Base-by-base conservation (phyloP, 2,329 filamentous ascomycete species). In the Claviceps humidiphila region DNA sequence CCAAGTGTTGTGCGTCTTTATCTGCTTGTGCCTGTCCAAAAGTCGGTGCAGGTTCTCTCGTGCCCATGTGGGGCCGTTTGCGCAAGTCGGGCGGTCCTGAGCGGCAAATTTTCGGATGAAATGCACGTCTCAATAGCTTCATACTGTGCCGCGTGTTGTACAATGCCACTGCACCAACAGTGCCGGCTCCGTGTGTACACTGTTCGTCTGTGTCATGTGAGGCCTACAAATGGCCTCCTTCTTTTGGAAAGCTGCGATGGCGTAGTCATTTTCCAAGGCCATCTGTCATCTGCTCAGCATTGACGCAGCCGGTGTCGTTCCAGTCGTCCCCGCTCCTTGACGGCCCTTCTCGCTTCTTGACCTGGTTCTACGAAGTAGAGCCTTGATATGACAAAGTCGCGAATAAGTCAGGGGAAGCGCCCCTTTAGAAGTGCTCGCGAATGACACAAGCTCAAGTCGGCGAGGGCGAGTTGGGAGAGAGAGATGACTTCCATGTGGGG, bases 11-110 rank as follows among this genome's bases (percentile, higher is more conserved):
- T 67, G 66, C 65, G 66, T 65, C 67, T 67, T 68, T 68, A 65
- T 63, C 58, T 60, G 63, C 60, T 61, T 61, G 60, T 64, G 65
- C 62, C 60, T 63, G 65, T 62, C 60, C 60, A 66, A 69, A 70
- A 64, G 24, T 69, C 65, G 67, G 66, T 68, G 65, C 65, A 64
- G 63, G 20, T 63, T 68, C 51, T 55, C 54, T 43, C 59, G 61
- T 66, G 61, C 60, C 62, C 54, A 63, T 68, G 67, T 69, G 68
- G 66, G 65, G 67, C 5, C 22, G 17, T 47, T 45, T 51, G 46
- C 26, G 44, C 13, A 44, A 41, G 39, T 49, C 47, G 54, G 52
- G 53, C 51, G 22, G 49, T 53, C 54, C 42, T 38, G 54, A 60
- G 59, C 62, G 61, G 61, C 50, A 58, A 58, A 64, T 61, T 55